These are phyloP conservation scores for Lodderomyces beijingensis DNA, from an alignment of 1,139 yeast species.

Conservation along the genomic window DNA sequence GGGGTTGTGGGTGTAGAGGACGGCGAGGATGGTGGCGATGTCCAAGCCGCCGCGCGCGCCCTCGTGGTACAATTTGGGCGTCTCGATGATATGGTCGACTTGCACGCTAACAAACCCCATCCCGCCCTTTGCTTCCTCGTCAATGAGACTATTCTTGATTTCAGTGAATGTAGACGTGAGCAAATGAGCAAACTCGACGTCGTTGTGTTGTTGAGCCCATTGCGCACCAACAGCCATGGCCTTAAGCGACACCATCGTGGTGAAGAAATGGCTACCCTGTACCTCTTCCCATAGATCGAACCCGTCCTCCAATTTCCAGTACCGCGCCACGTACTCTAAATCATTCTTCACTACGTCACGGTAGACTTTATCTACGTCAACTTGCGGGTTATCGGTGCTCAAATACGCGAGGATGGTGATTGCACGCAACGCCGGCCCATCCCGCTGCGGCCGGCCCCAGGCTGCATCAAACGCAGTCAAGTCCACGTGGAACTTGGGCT, in stretches of 20 bases:
- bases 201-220: conserved; percentile 37
- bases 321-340: conserved; percentile 49
- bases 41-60: conserved; percentile 69
- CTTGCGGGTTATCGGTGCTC: neutral
- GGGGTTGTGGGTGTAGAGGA: conserved; percentile 57
- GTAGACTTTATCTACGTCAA: conserved; percentile 33
- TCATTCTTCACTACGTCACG: conserved; percentile 62
- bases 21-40: conserved; percentile 70
- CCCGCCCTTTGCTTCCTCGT: conserved; percentile 23
- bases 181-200: conserved; percentile 13
- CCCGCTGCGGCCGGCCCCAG: conserved; percentile 97
- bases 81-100: conserved; percentile 61
- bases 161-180: conserved; percentile 16
- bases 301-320: conserved; percentile 56
- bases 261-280: conserved; percentile 70
- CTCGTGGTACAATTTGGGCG: conserved; percentile 45
- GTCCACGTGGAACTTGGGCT: conserved; percentile 77
- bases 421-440: conserved; percentile 85
- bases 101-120: conserved; percentile 6
- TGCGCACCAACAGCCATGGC: conserved; percentile 59
- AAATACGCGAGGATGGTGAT: conserved; percentile 61
- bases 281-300: conserved; percentile 97
- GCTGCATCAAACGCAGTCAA: conserved; percentile 53
- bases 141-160: conserved; percentile 7
- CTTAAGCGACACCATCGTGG: conserved; percentile 67